Conservation (phyloP, 1,284 basidiomycete species). For the Inonotus hispidus region DNA sequence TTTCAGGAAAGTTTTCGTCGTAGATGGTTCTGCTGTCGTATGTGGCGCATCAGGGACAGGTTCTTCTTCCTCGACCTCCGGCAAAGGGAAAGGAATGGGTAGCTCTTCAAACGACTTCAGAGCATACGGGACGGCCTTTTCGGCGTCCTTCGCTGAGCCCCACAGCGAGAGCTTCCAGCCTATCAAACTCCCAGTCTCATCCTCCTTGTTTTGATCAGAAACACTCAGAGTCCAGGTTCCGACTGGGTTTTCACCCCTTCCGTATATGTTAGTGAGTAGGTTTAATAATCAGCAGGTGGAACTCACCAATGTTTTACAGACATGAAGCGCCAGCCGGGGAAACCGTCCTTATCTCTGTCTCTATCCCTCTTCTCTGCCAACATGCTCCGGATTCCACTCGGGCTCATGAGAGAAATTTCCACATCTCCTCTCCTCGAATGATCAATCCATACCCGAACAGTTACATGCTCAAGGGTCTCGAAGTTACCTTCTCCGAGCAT, state of each 20-base stretch:
- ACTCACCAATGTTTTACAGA: slow-evolving; percentile 94
- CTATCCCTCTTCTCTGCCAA: slow-evolving; percentile 69
- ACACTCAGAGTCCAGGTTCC: slow-evolving; percentile 91
- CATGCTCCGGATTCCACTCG: slow-evolving; percentile 82
- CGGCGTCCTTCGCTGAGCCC: slow-evolving; percentile 82
- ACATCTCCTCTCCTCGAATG: slow-evolving; percentile 91
- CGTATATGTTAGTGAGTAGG: neutral
- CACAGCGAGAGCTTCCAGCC: slow-evolving; percentile 93
- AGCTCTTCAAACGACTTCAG: slow-evolving; percentile 45
- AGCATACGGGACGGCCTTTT: slow-evolving; percentile 60
- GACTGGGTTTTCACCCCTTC: slow-evolving; percentile 88
- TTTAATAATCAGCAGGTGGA: neutral
- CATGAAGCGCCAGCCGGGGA: slow-evolving; percentile 97
- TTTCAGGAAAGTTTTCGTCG: slow-evolving; percentile 67
- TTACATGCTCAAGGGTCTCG: slow-evolving; percentile 89
- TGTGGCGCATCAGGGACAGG: slow-evolving; percentile 27
- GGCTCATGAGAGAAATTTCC: slow-evolving; percentile 87
- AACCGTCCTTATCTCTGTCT: slow-evolving; percentile 72
- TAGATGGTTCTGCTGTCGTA: slow-evolving; percentile 33
- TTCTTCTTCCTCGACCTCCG: slow-evolving; percentile 25
- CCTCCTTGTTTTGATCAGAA: slow-evolving; percentile 60
- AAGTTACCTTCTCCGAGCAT: slow-evolving; percentile 77
- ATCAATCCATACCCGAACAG: slow-evolving; percentile 88
- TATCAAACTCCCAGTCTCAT: slow-evolving; percentile 73
- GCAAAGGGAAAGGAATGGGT: slow-evolving; percentile 44